These are phyloP conservation scores for Metschnikowia amazonensis DNA, from an alignment of 805 yeast genomes.

Conservation along the genomic window DNA sequence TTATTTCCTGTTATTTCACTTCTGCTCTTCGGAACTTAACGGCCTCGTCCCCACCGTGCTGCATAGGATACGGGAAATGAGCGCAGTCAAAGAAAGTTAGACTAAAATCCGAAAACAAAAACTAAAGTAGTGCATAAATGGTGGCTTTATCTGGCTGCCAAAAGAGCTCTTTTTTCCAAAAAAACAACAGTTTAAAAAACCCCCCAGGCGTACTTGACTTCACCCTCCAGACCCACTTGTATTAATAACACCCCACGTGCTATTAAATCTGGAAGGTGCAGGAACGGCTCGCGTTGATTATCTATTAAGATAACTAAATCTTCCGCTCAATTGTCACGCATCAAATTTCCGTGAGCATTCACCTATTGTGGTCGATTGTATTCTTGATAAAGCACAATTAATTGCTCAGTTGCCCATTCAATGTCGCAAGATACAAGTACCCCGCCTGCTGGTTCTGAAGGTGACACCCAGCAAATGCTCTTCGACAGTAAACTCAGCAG, in stretches of 20 bases:
- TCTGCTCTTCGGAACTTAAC: too few relatives aligned
- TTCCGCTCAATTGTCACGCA: not conserved
- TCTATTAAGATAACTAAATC: not conserved
- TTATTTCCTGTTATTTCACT: too few relatives aligned
- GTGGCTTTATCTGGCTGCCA: too few relatives aligned
- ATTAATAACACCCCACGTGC: constrained; percentile 3
- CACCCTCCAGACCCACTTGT: not conserved
- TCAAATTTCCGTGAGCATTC: not conserved
- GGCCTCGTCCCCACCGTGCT: too few relatives aligned
- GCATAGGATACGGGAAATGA: too few relatives aligned
- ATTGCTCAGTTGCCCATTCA: not conserved
- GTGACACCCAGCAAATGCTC: constrained; percentile 49
- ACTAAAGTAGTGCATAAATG: too few relatives aligned
- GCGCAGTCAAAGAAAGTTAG: too few relatives aligned
- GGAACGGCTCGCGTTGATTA: constrained; percentile 1
- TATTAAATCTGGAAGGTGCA: not conserved
- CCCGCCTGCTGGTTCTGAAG: not conserved
- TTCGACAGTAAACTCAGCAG: constrained; percentile 80
- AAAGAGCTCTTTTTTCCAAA: too few relatives aligned
- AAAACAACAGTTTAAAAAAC: too few relatives aligned
- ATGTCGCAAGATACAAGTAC: not conserved
- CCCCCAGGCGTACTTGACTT: not conserved
- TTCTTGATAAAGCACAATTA: not conserved
- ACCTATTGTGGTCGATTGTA: not conserved
- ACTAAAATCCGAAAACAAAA: too few relatives aligned